Evolutionary conservation across 768 basidiomycete species (phyloP), one percentile per base, ranked within the genome.

Genomic region (Lactarius evosmus): DNA sequence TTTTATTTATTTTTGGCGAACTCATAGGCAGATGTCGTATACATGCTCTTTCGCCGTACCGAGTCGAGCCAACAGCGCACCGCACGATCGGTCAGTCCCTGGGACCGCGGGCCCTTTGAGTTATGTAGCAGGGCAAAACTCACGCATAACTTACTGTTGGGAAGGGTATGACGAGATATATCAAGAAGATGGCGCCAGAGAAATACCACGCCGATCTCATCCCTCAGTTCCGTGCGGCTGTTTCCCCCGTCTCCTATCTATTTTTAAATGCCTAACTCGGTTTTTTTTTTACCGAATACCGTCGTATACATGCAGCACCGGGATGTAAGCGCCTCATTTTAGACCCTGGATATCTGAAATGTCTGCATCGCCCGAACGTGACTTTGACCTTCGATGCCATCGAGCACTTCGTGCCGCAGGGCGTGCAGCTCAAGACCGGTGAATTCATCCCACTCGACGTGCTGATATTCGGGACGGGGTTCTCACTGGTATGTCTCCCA

Each of bases 321-420:
- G 86, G 86, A 25, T 87, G 85, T 70, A 87, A 86, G 72, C 79
- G 87, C 41, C 79, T 87, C 22, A 81, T 88, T 36, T 76, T 83
- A 60, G 84, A 89, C 69, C 81, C 83, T 3, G 79, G 79, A 19
- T 87, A 85, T 69, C 78, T 88, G 22, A 71, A 78, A n/a, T 74
- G 77, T 29, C 71, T 88, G 56, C 75, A 82, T 58, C 76, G 75
- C 50, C 77, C 82, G 1, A 87, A 88, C 70, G 81, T 87, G 36
- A 74, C 73, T 22, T 66, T 87, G 50, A 72, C 68, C 19, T 85
- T 80, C 79, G 80, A 81, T 25, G 70, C 66, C 11, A 82, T 86
- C 52, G 78, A 80, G n/a, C 70, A 71, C 4, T 71, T 85, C 44
- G 79, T 79, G 2, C 77, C 80, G 63, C 75, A 82, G 36, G 84